Conservation (phyloP, 805 yeast species). For the Saccharomycopsis sp. region DNA sequence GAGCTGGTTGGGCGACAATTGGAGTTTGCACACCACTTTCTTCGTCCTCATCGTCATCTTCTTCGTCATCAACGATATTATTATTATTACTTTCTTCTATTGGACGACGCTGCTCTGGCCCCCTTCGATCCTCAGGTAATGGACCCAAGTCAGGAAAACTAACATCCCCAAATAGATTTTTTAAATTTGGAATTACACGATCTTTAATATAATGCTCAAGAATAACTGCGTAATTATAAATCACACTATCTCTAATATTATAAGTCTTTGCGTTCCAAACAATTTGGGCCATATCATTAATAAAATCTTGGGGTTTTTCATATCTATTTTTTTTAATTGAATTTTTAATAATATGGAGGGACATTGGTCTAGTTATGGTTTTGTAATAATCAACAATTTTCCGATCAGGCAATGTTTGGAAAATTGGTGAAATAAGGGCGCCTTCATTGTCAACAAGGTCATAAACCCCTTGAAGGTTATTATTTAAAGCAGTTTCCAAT, state of each 20-base stretch:
- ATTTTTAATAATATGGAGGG: constrained; percentile 64
- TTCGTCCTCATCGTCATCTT: not conserved
- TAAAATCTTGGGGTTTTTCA: constrained; percentile 55
- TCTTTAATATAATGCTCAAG: constrained; percentile 36
- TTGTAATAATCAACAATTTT: constrained; percentile 73
- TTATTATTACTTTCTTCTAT: constrained; percentile 1
- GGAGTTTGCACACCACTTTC: not conserved
- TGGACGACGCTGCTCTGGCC: not conserved
- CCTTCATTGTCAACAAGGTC: constrained; percentile 37
- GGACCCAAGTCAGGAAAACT: constrained; percentile 53
- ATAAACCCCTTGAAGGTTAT: constrained; percentile 27
- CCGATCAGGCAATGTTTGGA: constrained; percentile 67
- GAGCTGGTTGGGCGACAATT: not conserved
- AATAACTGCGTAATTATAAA: constrained; percentile 59
- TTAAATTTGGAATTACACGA: constrained; percentile 29
- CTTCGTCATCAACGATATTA: constrained; percentile 1
- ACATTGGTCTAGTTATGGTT: constrained; percentile 71
- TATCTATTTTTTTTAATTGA: constrained; percentile 50
- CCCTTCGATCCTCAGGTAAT: constrained; percentile 42
- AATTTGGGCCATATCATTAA: constrained; percentile 74
- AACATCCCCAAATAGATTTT: constrained; percentile 27
- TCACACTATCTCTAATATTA: constrained; percentile 62
- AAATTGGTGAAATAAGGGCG: constrained; percentile 43
- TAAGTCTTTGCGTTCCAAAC: constrained; percentile 86
- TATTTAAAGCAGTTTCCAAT: constrained; percentile 27